A percentile compares a stretch with the other conserved stretches of the same genome.
Evolutionary conservation across 2,329 filamentous ascomycete species (phyloP).

Genomic region (Falciphora oryzae): DNA sequence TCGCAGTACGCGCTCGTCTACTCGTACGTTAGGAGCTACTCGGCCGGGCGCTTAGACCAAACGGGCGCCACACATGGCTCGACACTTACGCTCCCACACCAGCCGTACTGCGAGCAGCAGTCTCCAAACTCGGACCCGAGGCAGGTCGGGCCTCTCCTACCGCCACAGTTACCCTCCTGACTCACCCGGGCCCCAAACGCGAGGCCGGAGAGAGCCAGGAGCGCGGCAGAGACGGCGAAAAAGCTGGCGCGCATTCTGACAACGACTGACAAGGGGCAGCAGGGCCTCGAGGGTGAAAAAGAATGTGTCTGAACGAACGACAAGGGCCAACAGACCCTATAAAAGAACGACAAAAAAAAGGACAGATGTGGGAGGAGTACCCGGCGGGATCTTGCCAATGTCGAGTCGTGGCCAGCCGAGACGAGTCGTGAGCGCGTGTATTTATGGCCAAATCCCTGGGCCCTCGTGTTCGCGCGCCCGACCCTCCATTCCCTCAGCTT

Average conservation of each 20-base stretch:
- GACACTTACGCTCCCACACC: constrained; percentile 12
- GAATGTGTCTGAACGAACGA: neutral
- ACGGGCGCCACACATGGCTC: neutral
- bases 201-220: constrained; percentile 3
- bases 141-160: constrained; percentile 5
- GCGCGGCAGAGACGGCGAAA: neutral
- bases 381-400: too few relatives aligned
- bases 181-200: constrained; percentile 5
- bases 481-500: neutral
- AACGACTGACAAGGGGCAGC: neutral
- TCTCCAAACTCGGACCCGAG: constrained; percentile 5
- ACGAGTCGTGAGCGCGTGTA: too few relatives aligned
- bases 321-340: too few relatives aligned
- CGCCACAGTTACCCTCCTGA: constrained; percentile 12
- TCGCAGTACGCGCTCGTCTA: constrained; percentile 14
- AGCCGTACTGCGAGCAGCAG: constrained; percentile 14
- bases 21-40: too few relatives aligned
- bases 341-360: too few relatives aligned
- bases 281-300: neutral
- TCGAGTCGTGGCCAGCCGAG: too few relatives aligned
- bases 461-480: neutral
- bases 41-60: neutral
- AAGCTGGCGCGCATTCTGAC: neutral
- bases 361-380: too few relatives aligned
- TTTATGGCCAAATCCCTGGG: too few relatives aligned